These are phyloP conservation scores for Coniochaeta sp. DNA, from an alignment of 2,329 filamentous ascomycete species.

Conservation along the genomic window DNA sequence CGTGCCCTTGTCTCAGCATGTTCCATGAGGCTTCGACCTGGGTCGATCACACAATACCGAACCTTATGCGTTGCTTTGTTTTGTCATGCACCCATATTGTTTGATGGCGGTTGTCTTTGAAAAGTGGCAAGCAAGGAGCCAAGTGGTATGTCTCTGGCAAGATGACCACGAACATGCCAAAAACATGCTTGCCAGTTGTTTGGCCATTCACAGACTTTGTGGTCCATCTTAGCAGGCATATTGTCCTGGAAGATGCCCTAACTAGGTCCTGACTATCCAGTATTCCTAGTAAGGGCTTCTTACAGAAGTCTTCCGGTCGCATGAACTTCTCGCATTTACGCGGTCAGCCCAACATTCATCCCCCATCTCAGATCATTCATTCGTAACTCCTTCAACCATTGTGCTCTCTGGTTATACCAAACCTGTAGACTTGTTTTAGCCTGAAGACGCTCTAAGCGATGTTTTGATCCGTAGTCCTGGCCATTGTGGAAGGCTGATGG, in stretches of 20 bases:
- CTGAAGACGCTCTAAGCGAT: neutral
- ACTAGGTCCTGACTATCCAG: neutral
- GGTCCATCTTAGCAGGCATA: neutral
- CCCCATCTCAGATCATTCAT: neutral
- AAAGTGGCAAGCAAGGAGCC: neutral
- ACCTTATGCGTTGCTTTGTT: conserved; percentile 7
- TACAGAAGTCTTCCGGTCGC: neutral
- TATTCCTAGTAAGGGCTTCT: neutral
- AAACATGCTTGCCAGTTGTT: neutral
- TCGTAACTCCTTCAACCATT: neutral
- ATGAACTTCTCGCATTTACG: conserved; percentile 12
- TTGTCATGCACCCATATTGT: neutral
- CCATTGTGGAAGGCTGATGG: neutral
- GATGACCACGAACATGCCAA: neutral
- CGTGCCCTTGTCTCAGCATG: conserved; percentile 11
- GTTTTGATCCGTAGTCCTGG: neutral
- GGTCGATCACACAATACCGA: conserved; percentile 14
- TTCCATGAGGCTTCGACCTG: conserved; percentile 18
- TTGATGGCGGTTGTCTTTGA: neutral
- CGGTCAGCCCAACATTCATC: conserved; percentile 5
- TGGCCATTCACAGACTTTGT: neutral
- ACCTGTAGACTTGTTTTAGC: neutral
- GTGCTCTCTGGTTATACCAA: neutral
- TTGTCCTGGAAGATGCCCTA: neutral
- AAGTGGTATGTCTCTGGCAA: neutral